These are phyloP conservation scores for Carex cristatella DNA, from an alignment of 176 grass and related monocot genomes.

Conservation along the genomic window DNA sequence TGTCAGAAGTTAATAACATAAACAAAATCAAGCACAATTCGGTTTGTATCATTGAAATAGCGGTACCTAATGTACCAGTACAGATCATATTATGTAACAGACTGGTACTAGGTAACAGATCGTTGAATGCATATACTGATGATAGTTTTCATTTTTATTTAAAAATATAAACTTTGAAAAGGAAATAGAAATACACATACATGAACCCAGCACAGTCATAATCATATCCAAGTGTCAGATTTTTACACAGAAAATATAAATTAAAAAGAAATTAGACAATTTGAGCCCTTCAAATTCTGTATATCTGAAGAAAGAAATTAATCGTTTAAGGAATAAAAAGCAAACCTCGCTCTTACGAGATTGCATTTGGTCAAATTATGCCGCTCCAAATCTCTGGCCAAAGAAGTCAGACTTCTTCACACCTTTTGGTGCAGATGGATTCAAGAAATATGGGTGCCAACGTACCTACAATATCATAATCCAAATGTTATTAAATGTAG, in stretches of 20 bases:
- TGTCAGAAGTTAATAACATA: background rate
- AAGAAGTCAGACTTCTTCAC: slow-evolving; percentile 67
- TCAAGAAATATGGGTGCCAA: slow-evolving; percentile 89
- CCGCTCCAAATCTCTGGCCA: slow-evolving; percentile 57
- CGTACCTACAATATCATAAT: slow-evolving; percentile 39
- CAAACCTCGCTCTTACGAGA: slow-evolving; percentile 67
- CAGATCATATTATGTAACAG: background rate
- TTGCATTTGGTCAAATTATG: slow-evolving; percentile 53
- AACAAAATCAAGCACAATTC: background rate
- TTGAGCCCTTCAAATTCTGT: background rate
- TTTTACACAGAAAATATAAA: background rate
- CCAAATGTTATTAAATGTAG: background rate
- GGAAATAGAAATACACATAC: slow-evolving; percentile 39
- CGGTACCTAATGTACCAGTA: background rate
- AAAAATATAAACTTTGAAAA: background rate
- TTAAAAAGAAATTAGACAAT: background rate
- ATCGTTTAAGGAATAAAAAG: background rate
- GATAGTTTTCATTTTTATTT: background rate
- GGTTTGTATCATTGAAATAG: background rate
- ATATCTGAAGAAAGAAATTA: background rate
- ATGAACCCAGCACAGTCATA: slow-evolving; percentile 75
- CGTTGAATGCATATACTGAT: background rate
- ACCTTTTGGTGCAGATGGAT: slow-evolving; percentile 75
- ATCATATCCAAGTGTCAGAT: slow-evolving; percentile 58
- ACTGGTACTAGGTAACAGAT: background rate